Evolutionary conservation across 1,284 basidiomycete genomes (phyloP).

Genomic region (Leccinum griseonigrum): DNA sequence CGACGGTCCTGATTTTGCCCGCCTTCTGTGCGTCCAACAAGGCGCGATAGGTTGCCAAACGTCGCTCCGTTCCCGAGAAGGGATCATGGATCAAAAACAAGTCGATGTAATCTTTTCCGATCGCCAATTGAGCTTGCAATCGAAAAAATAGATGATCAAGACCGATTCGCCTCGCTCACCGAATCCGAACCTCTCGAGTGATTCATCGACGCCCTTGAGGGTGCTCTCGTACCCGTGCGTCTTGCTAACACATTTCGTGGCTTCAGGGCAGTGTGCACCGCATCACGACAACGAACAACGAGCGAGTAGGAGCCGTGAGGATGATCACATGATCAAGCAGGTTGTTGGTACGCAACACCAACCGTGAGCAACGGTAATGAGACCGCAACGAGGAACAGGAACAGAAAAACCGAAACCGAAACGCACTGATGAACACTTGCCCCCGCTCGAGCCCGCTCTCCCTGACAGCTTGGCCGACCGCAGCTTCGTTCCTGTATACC

Average conservation of each 20-base stretch:
- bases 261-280: slow-evolving; percentile 32
- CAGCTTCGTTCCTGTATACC: slow-evolving; percentile 70
- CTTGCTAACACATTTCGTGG: slow-evolving; percentile 60
- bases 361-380: not conserved
- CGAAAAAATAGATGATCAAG: not conserved
- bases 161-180: slow-evolving; percentile 35
- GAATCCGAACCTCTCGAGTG: slow-evolving; percentile 52
- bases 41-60: slow-evolving; percentile 63
- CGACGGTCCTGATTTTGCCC: slow-evolving; percentile 69
- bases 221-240: slow-evolving; percentile 61
- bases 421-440: slow-evolving; percentile 70
- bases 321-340: not conserved
- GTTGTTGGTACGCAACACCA: not conserved
- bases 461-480: slow-evolving; percentile 56
- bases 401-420: not conserved
- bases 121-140: not conserved
- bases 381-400: not conserved
- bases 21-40: slow-evolving; percentile 55
- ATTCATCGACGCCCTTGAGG: slow-evolving; percentile 53
- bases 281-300: not conserved
- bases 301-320: not conserved
- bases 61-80: slow-evolving; percentile 52
- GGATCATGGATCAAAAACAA: slow-evolving; percentile 79
- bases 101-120: slow-evolving; percentile 62
- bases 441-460: slow-evolving; percentile 51